Evolutionary conservation across 345 rosid genomes (phyloP).

Genomic region (Gossypium australe): DNA sequence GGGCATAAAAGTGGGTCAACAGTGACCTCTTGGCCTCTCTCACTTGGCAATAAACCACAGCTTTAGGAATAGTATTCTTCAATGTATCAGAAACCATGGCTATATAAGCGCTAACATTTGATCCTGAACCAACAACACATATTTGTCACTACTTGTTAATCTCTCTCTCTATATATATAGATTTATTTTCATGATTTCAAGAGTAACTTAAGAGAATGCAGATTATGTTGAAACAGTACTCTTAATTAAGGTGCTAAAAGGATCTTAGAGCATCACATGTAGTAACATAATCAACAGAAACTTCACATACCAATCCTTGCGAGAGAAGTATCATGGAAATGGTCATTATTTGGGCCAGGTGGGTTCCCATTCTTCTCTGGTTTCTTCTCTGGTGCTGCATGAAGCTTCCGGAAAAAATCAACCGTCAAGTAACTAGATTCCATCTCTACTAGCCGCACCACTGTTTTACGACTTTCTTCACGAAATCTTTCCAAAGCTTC

Average conservation of each 20-base stretch:
- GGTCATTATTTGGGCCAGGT: conserved; percentile 55
- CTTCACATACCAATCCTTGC: conserved; percentile 64
- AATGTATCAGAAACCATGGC: conserved; percentile 91
- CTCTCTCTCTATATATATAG: neutral
- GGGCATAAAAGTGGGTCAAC: conserved; percentile 77
- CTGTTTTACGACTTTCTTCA: conserved; percentile 88
- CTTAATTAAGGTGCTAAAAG: neutral
- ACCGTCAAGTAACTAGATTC: conserved; percentile 95
- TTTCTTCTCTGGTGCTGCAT: conserved; percentile 75
- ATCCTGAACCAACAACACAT: conserved; percentile 42
- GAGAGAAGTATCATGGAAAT: conserved; percentile 70
- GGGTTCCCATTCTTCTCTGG: conserved; percentile 62
- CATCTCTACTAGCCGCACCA: conserved; percentile 87
- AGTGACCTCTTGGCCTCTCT: conserved; percentile 89
- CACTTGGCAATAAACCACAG: conserved; percentile 94
- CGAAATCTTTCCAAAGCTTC: conserved; percentile 93
- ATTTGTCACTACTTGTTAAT: conserved; percentile 11
- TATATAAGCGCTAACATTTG: conserved; percentile 86
- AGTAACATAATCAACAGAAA: neutral
- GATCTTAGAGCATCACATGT: neutral
- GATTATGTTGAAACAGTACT: neutral
- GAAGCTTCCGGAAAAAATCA: conserved; percentile 94
- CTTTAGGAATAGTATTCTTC: conserved; percentile 88
- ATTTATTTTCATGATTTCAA: neutral
- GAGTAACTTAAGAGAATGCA: neutral